Conservation (phyloP, 139 green algal genomes). For the Pycnococcus provasolii region DNA sequence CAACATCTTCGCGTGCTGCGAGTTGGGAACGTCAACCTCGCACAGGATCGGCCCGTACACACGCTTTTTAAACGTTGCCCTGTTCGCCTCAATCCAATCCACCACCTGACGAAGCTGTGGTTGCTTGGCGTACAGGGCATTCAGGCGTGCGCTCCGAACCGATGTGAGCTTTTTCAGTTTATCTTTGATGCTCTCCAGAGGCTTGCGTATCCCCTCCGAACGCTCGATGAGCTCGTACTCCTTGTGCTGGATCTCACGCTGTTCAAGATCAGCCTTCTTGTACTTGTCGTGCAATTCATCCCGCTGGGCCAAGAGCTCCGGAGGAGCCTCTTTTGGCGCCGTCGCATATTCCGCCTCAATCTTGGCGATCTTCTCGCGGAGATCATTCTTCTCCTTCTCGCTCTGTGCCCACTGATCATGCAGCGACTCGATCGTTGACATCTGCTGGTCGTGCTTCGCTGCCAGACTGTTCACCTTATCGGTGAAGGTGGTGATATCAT, state of each 20-base stretch:
- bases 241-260: not conserved
- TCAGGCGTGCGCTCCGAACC: too few relatives aligned
- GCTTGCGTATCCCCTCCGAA: too few relatives aligned
- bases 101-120: conserved; percentile 29
- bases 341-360: too few relatives aligned
- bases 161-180: too few relatives aligned
- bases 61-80: conserved; percentile 31
- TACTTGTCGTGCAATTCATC: too few relatives aligned
- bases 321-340: too few relatives aligned
- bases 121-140: not conserved
- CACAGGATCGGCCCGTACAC: conserved; percentile 51
- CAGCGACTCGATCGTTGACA: not conserved
- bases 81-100: conserved; percentile 28
- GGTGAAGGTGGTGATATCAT: not conserved
- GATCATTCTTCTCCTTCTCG: too few relatives aligned
- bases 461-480: not conserved
- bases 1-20: conserved; percentile 35
- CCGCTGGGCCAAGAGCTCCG: too few relatives aligned
- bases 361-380: too few relatives aligned
- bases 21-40: conserved; percentile 45
- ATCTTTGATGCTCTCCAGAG: too few relatives aligned
- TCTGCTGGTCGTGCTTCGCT: not conserved
- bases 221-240: not conserved
- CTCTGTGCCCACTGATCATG: not conserved
- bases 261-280: not conserved